phyloP scores from a whole-genome alignment of 2,329 filamentous ascomycete genomes.

The Biscogniauxia marginata region DNA sequence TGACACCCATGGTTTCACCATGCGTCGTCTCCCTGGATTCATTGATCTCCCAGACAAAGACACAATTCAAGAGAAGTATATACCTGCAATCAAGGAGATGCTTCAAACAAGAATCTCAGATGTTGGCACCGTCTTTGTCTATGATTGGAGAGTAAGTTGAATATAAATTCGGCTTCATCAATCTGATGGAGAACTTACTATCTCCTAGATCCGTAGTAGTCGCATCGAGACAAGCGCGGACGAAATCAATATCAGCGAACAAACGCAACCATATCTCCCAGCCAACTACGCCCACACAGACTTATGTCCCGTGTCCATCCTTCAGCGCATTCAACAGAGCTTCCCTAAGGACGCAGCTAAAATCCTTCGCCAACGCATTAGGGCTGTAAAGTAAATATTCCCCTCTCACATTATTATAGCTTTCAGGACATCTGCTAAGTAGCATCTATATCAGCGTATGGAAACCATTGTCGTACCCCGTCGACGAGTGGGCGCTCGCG shows the following conservation, averaged over 20 bases:
- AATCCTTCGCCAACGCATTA: slow-evolving; percentile 8
- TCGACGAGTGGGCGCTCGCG: slow-evolving; percentile 7
- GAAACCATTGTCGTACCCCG: slow-evolving; percentile 5
- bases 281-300: slow-evolving; percentile 7
- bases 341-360: not conserved
- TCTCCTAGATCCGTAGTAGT: slow-evolving; percentile 6
- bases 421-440: not conserved
- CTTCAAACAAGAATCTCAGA: slow-evolving; percentile 2
- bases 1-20: slow-evolving; percentile 8
- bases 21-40: slow-evolving; percentile 3
- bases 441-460: slow-evolving; percentile 3
- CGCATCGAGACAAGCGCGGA: not conserved
- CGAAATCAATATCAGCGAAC: slow-evolving; percentile 6
- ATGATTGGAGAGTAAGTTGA: slow-evolving; percentile 7
- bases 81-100: slow-evolving; percentile 7
- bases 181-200: not conserved
- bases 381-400: slow-evolving; percentile 5
- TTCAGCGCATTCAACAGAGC: slow-evolving; percentile 5
- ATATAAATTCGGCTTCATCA: not conserved
- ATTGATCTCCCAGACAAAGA: not conserved
- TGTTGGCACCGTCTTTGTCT: slow-evolving; percentile 6
- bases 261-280: slow-evolving; percentile 2
- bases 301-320: not conserved
- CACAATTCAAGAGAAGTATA: slow-evolving; percentile 4
- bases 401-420: not conserved